Base-by-base conservation (phyloP, 2,329 filamentous ascomycete species). In the Fusarium mangiferae region DNA sequence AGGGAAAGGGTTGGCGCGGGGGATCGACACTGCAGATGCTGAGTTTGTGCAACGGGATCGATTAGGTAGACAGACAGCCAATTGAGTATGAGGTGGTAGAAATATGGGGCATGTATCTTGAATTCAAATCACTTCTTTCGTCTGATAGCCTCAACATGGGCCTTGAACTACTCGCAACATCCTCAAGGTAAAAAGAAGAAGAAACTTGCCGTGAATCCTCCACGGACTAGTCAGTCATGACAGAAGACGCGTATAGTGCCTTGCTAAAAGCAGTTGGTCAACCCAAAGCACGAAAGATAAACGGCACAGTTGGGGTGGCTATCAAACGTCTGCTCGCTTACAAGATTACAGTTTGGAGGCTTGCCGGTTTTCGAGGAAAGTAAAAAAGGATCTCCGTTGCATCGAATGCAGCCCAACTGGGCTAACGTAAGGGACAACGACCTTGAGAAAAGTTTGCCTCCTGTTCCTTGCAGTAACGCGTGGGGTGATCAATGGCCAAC, bases 1-100 rank as follows among this genome's bases (percentile, higher is more conserved):
- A 66, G 33, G 62, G 51, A 42, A 70, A 59, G 63, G 66, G 36
- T 68, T 46, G 42, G 52, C 56, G 60, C 64, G 72, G 68, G 72
- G 73, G 72, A 74, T 74, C 72, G 72, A 70, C 72, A 70, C 52
- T 75, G 72, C 71, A 74, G 68, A 57, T 65, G 51, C 51, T 60
- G 68, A 72, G 57, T 39, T 38, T 38, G 35, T 42, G 46, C 46
- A 28, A 46, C 24, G 49, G 18, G 58, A 39, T 66, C 56, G 41
- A 60, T 56, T 39, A 22, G n/a, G 42, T 44, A 44, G 39, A 51
- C 14, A 24, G n/a, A 51, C 14, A 24, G 26, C 39, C 39, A 56
- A 61, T 62, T n/a, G 36, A 59, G 48, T 58, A 28, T 48, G 45
- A 45, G 52, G 36, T 48, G 41, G 45, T 35, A 41, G 24, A 59